Percentiles rank a stretch among this genome's conserved stretches.
These are phyloP conservation scores for Cladosporium sphaerospermum DNA, from an alignment of 2,329 filamentous ascomycete species.

Conservation along the genomic window DNA sequence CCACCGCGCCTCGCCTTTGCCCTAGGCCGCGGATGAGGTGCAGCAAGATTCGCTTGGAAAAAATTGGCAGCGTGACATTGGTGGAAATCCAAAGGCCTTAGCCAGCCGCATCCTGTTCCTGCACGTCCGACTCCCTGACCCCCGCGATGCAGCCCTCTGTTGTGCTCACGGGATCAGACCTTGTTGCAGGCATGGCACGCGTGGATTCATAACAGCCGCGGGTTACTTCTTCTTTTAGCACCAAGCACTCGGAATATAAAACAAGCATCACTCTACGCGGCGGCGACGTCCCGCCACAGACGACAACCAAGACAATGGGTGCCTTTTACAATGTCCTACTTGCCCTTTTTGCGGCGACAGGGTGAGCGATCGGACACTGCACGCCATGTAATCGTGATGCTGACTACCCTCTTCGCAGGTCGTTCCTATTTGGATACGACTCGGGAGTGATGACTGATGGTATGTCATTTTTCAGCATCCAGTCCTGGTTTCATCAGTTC, in stretches of 20 bases:
- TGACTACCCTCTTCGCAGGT: constrained; percentile 12
- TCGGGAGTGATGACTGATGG: constrained; percentile 42
- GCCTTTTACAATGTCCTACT: constrained; percentile 24
- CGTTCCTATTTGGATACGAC: constrained; percentile 46
- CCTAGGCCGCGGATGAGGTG: constrained; percentile 3
- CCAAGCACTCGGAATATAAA: background rate
- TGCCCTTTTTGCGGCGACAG: constrained; percentile 24
- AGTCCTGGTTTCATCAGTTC: no score
- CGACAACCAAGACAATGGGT: constrained; percentile 3
- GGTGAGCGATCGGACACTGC: constrained; percentile 12
- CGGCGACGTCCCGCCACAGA: background rate
- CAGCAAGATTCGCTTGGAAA: constrained; percentile 7
- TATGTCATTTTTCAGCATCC: background rate
- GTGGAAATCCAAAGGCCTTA: background rate
- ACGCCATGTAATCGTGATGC: no score
- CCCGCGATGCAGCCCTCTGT: constrained; percentile 2
- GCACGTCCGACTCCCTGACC: background rate
- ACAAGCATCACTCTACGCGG: background rate
- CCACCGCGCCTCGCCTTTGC: constrained; percentile 1
- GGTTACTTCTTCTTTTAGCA: background rate
- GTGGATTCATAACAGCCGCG: background rate
- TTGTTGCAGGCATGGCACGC: background rate
- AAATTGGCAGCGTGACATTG: constrained; percentile 4
- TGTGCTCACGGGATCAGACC: background rate
- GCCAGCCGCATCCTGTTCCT: background rate